Conservation (phyloP, 2,329 filamentous ascomycete genomes). For the Aureobasidium melanogenum region DNA sequence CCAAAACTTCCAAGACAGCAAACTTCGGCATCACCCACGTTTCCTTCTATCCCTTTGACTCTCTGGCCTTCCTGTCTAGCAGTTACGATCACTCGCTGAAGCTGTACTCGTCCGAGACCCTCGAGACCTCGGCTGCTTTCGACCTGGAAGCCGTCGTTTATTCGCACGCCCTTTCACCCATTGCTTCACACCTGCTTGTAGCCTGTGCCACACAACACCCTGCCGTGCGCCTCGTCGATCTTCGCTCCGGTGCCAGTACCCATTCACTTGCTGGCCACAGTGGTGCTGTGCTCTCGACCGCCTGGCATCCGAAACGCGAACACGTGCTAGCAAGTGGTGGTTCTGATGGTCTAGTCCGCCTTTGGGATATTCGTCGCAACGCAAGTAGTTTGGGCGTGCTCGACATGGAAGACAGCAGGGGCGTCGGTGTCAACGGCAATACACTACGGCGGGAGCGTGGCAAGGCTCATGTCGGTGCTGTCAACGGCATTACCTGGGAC, state of each 20-base stretch:
- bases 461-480: conserved; percentile 66
- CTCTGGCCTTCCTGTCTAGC: conserved; percentile 63
- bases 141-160: conserved; percentile 61
- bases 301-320: conserved; percentile 76
- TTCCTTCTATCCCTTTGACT: conserved; percentile 71
- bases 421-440: conserved; percentile 29
- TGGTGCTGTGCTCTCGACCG: conserved; percentile 48
- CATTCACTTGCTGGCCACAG: conserved; percentile 42
- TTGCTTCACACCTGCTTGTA: conserved; percentile 66
- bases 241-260: conserved; percentile 67
- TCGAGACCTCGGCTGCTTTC: conserved; percentile 56
- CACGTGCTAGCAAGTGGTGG: conserved; percentile 76
- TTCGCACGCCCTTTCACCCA: conserved; percentile 66
- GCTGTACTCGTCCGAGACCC: conserved; percentile 59
- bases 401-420: conserved; percentile 68
- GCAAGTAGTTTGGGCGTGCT: conserved; percentile 67
- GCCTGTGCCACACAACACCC: conserved; percentile 84
- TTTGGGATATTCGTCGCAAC: conserved; percentile 82
- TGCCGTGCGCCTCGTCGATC: conserved; percentile 73
- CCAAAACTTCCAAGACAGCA: conserved; percentile 38
- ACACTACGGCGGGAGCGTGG: conserved; percentile 31
- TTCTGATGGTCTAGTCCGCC: conserved; percentile 70
- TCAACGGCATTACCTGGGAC: conserved; percentile 80
- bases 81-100: conserved; percentile 73
- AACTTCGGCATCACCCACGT: conserved; percentile 67